A percentile compares a stretch with the other conserved stretches of the same genome.
Conservation (phyloP, 169 alveolate species). For the Plasmodium vivax region DNA sequence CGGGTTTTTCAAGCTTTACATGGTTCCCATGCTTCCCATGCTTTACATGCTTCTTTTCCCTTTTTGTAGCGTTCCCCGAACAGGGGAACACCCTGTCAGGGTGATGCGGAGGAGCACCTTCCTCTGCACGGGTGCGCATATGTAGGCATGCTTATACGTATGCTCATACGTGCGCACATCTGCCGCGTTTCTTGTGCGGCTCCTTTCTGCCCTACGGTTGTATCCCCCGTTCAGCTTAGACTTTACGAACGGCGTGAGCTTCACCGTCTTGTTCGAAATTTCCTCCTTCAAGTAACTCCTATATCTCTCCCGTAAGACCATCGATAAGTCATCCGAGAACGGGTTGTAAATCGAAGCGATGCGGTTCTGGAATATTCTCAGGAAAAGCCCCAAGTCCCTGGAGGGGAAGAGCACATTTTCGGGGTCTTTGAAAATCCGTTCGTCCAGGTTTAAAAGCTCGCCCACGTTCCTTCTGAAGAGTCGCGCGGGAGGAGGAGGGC, state of each 20-base stretch:
- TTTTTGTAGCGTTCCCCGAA: neutral
- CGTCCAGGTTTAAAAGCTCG: constrained; percentile 65
- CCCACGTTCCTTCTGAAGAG: constrained; percentile 33
- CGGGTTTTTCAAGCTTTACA: neutral
- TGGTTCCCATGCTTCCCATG: no score
- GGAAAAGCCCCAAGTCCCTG: constrained; percentile 25
- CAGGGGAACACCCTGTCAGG: neutral
- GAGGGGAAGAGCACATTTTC: constrained; percentile 69
- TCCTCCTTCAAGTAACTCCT: constrained; percentile 48
- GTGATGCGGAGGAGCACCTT: neutral
- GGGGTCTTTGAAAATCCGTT: constrained; percentile 67
- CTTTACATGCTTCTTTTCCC: neutral
- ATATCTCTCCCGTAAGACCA: constrained; percentile 31
- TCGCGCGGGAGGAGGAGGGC: neutral
- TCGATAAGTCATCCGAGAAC: constrained; percentile 23
- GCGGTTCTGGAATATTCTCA: constrained; percentile 21
- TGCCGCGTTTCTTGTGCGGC: neutral
- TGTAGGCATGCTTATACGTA: neutral
- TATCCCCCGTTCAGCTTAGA: constrained; percentile 29
- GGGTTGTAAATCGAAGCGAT: constrained; percentile 27
- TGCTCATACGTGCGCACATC: neutral
- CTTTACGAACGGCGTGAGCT: constrained; percentile 22
- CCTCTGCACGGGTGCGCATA: neutral
- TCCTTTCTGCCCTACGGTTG: constrained; percentile 28
- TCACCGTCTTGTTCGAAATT: constrained; percentile 25